These are phyloP conservation scores for Fusarium mundagurra DNA, from an alignment of 2,329 filamentous ascomycete genomes.

Conservation along the genomic window DNA sequence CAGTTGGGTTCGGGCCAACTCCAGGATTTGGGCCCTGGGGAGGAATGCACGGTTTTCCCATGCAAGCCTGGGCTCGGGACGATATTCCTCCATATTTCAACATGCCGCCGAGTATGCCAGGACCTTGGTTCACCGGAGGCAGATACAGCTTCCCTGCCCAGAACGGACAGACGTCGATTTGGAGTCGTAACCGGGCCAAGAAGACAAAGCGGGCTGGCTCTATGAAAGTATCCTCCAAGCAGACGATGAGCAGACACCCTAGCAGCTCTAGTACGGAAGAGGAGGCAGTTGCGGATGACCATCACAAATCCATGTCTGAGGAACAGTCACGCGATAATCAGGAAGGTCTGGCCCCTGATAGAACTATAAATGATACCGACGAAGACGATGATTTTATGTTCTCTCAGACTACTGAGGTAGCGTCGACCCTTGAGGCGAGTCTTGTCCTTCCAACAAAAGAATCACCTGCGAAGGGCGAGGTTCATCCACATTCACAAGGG, in stretches of 20 bases:
- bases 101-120: slow-evolving; percentile 22
- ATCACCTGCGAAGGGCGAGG: not conserved
- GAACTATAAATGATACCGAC: slow-evolving; percentile 28
- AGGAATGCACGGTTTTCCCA: slow-evolving; percentile 17
- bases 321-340: not conserved
- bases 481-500: not conserved
- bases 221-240: slow-evolving; percentile 27
- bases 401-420: not conserved
- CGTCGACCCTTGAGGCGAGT: not conserved
- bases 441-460: not conserved
- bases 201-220: slow-evolving; percentile 30
- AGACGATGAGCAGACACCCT: not conserved
- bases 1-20: not conserved
- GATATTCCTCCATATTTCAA: slow-evolving; percentile 35
- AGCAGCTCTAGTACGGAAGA: not conserved
- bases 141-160: slow-evolving; percentile 48
- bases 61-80: slow-evolving; percentile 31
- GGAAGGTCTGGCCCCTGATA: not conserved
- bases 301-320: not conserved
- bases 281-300: slow-evolving; percentile 1
- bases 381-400: slow-evolving; percentile 41
- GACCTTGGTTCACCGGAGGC: slow-evolving; percentile 31
- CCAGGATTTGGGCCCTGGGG: slow-evolving; percentile 22
- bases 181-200: slow-evolving; percentile 41
- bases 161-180: slow-evolving; percentile 47